Percentiles rank a stretch among this genome's conserved stretches.
phyloP scores from a whole-genome alignment of 2,329 filamentous ascomycete species.

The Colletotrichum chrysophilum region DNA sequence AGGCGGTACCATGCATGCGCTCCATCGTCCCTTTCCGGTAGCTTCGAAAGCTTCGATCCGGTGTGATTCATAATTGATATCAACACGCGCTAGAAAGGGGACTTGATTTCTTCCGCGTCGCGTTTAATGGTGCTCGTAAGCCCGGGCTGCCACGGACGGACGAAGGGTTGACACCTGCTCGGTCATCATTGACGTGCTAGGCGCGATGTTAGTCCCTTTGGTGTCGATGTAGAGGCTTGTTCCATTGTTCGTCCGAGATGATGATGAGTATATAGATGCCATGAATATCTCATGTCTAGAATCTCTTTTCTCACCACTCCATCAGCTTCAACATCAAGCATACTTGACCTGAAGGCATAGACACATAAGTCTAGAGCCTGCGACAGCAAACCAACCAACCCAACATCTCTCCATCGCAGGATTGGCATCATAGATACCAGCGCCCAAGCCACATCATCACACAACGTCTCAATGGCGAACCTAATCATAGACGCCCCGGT shows the following conservation, averaged over 20 bases:
- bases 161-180: not conserved
- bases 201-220: not conserved
- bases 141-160: not conserved
- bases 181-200: slow-evolving; percentile 5
- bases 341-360: not conserved
- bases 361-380: not conserved
- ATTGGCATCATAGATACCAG: not conserved
- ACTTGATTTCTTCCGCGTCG: not conserved
- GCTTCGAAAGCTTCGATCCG: not conserved
- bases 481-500: slow-evolving; percentile 61
- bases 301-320: not conserved
- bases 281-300: not conserved
- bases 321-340: not conserved
- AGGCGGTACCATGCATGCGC: not conserved
- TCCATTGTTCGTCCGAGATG: not conserved
- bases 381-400: not conserved
- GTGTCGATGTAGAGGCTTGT: not conserved
- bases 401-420: not conserved
- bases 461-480: not conserved
- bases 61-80: slow-evolving; percentile 11
- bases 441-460: not conserved
- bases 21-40: not conserved
- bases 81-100: not conserved
- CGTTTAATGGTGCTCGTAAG: not conserved
- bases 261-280: not conserved